phyloP scores from a whole-genome alignment of 1,139 yeast species.

The Yamadazyma kanchanaburiensis region DNA sequence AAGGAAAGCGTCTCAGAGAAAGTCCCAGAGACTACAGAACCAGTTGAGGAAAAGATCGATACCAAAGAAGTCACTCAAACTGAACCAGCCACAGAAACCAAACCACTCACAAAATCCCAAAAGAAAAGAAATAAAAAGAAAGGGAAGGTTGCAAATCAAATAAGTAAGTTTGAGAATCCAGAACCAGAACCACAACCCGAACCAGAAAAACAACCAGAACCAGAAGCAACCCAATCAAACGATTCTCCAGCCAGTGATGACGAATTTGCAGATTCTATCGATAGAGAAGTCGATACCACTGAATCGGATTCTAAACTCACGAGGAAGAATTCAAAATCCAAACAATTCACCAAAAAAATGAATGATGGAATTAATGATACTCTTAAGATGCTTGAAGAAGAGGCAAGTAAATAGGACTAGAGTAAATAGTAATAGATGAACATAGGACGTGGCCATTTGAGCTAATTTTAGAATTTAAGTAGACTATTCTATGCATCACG shows the following conservation, averaged over 20 bases:
- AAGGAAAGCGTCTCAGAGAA: background rate
- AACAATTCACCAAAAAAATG: slow-evolving; percentile 26
- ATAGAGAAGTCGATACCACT: slow-evolving; percentile 2
- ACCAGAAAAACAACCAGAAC: slow-evolving; percentile 2
- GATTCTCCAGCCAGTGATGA: slow-evolving; percentile 10
- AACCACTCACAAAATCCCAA: slow-evolving; percentile 2
- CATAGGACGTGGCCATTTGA: too few relatives aligned
- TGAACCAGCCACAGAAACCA: background rate
- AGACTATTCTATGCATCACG: too few relatives aligned
- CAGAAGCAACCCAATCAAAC: slow-evolving; percentile 6
- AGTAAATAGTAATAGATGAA: background rate
- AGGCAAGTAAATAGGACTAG: slow-evolving; percentile 19
- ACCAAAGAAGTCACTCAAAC: background rate
- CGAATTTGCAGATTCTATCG: slow-evolving; percentile 13
- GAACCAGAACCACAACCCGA: slow-evolving; percentile 2
- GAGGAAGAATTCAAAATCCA: slow-evolving; percentile 23
- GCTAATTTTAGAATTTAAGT: too few relatives aligned
- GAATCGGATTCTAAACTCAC: slow-evolving; percentile 7
- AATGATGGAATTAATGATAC: slow-evolving; percentile 36
- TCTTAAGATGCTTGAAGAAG: slow-evolving; percentile 40
- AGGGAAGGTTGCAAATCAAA: slow-evolving; percentile 9
- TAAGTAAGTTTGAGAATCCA: slow-evolving; percentile 6
- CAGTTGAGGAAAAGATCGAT: background rate
- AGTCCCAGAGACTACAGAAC: background rate
- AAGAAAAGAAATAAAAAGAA: slow-evolving; percentile 7